These are phyloP conservation scores for Russula lepida DNA, from an alignment of 768 basidiomycete species.

Conservation along the genomic window DNA sequence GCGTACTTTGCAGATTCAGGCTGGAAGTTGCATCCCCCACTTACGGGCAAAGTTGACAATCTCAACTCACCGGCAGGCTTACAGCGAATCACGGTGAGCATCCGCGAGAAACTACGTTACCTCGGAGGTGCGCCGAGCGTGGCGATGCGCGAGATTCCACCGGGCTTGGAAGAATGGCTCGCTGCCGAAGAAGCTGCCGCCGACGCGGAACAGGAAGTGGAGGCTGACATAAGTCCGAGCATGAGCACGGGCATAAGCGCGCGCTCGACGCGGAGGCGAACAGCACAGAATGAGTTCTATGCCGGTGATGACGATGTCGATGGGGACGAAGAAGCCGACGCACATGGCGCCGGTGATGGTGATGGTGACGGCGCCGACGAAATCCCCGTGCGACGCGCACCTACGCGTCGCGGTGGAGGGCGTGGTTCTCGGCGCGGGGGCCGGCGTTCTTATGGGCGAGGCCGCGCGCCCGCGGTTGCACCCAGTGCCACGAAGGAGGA, in stretches of 20 bases:
- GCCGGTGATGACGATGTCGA: slow-evolving; percentile 49
- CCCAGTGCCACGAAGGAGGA: neutral
- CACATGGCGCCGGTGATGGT: slow-evolving; percentile 40
- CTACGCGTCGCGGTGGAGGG: slow-evolving; percentile 22
- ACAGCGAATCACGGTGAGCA: slow-evolving; percentile 78
- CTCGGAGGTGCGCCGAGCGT: slow-evolving; percentile 95
- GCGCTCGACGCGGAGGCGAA: slow-evolving; percentile 35
- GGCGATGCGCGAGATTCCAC: slow-evolving; percentile 93
- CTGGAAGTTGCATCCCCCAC: slow-evolving; percentile 87
- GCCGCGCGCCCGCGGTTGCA: slow-evolving; percentile 9
- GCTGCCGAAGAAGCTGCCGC: slow-evolving; percentile 57
- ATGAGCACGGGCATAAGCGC: slow-evolving; percentile 46
- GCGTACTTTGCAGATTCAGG: slow-evolving; percentile 87
- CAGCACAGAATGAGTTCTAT: slow-evolving; percentile 59
- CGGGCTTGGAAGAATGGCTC: slow-evolving; percentile 73
- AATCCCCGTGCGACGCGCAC: slow-evolving; percentile 22
- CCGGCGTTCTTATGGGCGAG: neutral
- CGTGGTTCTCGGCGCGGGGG: slow-evolving; percentile 22
- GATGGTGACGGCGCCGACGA: slow-evolving; percentile 29
- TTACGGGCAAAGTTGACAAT: slow-evolving; percentile 89
- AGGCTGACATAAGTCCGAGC: slow-evolving; percentile 47
- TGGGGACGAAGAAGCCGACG: slow-evolving; percentile 40
- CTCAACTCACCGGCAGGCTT: slow-evolving; percentile 77
- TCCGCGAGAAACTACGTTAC: slow-evolving; percentile 84
- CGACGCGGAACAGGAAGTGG: slow-evolving; percentile 63